These are phyloP conservation scores for Arxiozyma bovina DNA, from an alignment of 1,139 yeast species.

Conservation along the genomic window DNA sequence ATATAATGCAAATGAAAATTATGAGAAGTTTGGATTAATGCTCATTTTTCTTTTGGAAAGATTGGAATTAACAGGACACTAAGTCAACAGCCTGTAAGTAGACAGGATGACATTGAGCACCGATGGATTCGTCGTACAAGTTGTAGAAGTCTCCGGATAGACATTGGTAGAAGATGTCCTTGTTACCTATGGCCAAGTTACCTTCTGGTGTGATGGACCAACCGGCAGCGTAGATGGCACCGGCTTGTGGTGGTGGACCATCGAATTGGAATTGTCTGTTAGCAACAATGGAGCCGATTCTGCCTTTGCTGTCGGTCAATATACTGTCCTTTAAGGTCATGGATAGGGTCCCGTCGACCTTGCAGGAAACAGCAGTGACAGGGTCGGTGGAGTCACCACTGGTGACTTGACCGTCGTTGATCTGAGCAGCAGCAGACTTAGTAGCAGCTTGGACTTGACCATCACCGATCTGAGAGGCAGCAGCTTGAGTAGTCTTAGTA, in stretches of 20 bases:
- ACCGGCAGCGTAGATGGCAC: slow-evolving; percentile 79
- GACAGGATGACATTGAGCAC: slow-evolving; percentile 15
- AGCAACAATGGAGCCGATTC: slow-evolving; percentile 73
- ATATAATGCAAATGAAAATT: slow-evolving; percentile 4
- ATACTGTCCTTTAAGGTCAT: slow-evolving; percentile 47
- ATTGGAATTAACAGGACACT: slow-evolving; percentile 8
- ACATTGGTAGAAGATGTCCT: slow-evolving; percentile 20
- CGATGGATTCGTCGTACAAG: slow-evolving; percentile 15
- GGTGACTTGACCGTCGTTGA: slow-evolving; percentile 46
- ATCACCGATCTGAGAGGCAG: slow-evolving; percentile 13
- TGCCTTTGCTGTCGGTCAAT: slow-evolving; percentile 55
- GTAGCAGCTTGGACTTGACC: too few species aligned
- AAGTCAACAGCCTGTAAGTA: slow-evolving; percentile 15
- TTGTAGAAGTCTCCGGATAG: slow-evolving; percentile 20
- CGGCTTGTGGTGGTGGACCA: slow-evolving; percentile 90
- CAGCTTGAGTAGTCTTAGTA: slow-evolving; percentile 33
- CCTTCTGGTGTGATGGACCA: slow-evolving; percentile 66
- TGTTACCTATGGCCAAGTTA: slow-evolving; percentile 35
- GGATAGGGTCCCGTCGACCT: slow-evolving; percentile 42
- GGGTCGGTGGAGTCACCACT: slow-evolving; percentile 13
- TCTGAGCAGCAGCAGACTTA: slow-evolving; percentile 10
- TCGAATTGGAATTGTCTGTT: slow-evolving; percentile 85
- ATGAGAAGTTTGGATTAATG: background rate
- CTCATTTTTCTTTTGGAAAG: background rate
- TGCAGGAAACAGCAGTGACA: slow-evolving; percentile 38